A percentile compares a stretch with the other conserved stretches of the same genome.
Conservation (phyloP, 352 stramenopile genomes). For the Globisporangium viniferum region DNA sequence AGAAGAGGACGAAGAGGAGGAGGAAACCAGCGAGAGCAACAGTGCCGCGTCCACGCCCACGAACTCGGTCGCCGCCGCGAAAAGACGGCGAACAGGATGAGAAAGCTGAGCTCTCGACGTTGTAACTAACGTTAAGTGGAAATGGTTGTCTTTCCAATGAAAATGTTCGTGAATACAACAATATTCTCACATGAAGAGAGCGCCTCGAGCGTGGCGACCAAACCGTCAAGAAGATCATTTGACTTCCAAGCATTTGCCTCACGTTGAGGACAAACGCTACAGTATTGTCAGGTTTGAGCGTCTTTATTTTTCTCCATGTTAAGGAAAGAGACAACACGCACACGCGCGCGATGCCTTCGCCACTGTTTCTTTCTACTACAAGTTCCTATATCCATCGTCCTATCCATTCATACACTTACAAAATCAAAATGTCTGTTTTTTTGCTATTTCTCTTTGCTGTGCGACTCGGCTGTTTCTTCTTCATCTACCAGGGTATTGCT, state of each 20-base stretch:
- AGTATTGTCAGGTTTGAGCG: too few relatives aligned
- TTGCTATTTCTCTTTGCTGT: not conserved
- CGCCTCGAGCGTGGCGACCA: too few relatives aligned
- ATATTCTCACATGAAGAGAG: not conserved
- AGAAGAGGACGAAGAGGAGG: conserved; percentile 13
- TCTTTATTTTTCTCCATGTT: conserved; percentile 5
- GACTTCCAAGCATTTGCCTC: too few relatives aligned
- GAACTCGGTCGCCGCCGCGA: conserved; percentile 13
- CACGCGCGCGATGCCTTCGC: not conserved
- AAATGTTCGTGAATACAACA: not conserved
- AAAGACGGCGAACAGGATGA: conserved; percentile 17
- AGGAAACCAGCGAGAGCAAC: conserved; percentile 27
- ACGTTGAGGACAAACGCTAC: too few relatives aligned
- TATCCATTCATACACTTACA: conserved; percentile 17
- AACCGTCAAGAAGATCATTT: too few relatives aligned
- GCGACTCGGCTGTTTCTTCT: not conserved
- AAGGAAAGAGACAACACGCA: not conserved
- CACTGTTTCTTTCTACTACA: conserved; percentile 4
- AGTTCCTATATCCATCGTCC: conserved; percentile 7
- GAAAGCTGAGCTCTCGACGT: not conserved
- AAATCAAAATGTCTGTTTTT: conserved; percentile 3
- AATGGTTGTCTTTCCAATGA: not conserved
- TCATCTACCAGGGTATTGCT: not conserved
- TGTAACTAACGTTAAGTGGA: not conserved
- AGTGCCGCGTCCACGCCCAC: conserved; percentile 22